These are phyloP conservation scores for Casuarina equisetifolia DNA, from an alignment of 306 rosid species.

Conservation along the genomic window DNA sequence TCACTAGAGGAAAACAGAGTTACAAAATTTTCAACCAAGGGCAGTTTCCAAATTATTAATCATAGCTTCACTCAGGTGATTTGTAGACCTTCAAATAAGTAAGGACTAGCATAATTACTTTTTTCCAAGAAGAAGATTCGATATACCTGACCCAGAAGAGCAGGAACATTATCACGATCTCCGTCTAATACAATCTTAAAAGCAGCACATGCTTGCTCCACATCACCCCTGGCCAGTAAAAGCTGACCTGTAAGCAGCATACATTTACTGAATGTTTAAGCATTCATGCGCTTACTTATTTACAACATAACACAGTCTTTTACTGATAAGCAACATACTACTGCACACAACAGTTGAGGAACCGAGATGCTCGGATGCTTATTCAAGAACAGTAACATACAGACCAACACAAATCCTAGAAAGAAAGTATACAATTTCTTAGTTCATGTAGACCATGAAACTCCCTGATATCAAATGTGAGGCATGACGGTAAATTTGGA, in stretches of 20 bases:
- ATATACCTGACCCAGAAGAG: slow-evolving; percentile 92
- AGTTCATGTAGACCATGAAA: background rate
- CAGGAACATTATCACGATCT: slow-evolving; percentile 91
- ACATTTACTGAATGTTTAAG: slow-evolving; percentile 16
- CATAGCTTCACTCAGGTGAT: background rate
- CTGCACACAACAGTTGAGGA: slow-evolving; percentile 7
- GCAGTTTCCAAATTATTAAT: background rate
- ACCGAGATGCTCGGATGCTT: slow-evolving; percentile 3
- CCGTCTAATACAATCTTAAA: slow-evolving; percentile 96
- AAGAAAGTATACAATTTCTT: background rate
- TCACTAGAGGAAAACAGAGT: background rate
- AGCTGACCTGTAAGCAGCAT: slow-evolving; percentile 84
- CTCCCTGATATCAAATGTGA: background rate
- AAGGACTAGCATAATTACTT: slow-evolving; percentile 1
- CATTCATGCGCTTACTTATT: slow-evolving; percentile 4
- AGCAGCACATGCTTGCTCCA: slow-evolving; percentile 93
- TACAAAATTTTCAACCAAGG: background rate
- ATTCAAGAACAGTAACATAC: slow-evolving; percentile 13
- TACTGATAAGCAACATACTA: slow-evolving; percentile 13
- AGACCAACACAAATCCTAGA: background rate
- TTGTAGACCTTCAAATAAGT: background rate
- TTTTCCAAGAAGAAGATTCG: slow-evolving; percentile 10
- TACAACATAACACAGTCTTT: slow-evolving; percentile 22
- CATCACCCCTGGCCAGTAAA: slow-evolving; percentile 92
- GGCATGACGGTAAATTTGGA: background rate